These are phyloP conservation scores for Cordyceps farinosa DNA, from an alignment of 2,329 filamentous ascomycete genomes.

Conservation along the genomic window DNA sequence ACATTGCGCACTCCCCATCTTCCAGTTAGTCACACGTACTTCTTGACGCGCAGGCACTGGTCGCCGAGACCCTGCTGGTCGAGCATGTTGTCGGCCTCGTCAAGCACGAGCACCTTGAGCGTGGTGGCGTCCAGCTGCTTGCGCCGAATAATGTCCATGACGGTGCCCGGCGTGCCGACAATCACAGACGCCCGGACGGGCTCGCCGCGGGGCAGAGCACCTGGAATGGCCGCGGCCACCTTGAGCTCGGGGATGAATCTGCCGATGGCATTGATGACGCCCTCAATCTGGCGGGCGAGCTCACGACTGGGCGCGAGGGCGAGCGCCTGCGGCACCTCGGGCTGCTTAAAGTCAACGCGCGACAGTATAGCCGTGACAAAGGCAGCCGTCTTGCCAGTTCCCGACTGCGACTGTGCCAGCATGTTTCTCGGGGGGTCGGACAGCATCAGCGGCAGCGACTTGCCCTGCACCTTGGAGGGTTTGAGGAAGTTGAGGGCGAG, in stretches of 20 bases:
- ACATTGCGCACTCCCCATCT: neutral
- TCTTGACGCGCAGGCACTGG: constrained; percentile 87
- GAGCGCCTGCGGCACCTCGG: constrained; percentile 75
- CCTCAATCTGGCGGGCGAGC: constrained; percentile 88
- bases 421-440: constrained; percentile 85
- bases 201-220: constrained; percentile 65
- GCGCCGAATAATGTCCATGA: constrained; percentile 79
- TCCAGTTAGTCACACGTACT: constrained; percentile 43
- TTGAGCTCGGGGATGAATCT: constrained; percentile 73
- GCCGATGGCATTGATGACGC: constrained; percentile 79
- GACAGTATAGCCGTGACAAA: constrained; percentile 91
- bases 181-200: constrained; percentile 74
- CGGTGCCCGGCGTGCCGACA: constrained; percentile 90
- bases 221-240: constrained; percentile 79
- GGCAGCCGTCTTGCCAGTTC: constrained; percentile 95
- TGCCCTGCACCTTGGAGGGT: constrained; percentile 97
- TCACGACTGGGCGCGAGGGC: constrained; percentile 91
- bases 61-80: constrained; percentile 94
- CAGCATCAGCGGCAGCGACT: constrained; percentile 84
- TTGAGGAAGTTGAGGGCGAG: constrained; percentile 83
- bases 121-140: constrained; percentile 67
- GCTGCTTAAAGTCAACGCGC: constrained; percentile 70
- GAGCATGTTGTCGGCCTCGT: constrained; percentile 98
- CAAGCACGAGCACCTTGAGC: constrained; percentile 81
- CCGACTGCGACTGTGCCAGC: constrained; percentile 98